Conservation (phyloP, 495 filamentous ascomycete species). For the Daldinia decipiens region DNA sequence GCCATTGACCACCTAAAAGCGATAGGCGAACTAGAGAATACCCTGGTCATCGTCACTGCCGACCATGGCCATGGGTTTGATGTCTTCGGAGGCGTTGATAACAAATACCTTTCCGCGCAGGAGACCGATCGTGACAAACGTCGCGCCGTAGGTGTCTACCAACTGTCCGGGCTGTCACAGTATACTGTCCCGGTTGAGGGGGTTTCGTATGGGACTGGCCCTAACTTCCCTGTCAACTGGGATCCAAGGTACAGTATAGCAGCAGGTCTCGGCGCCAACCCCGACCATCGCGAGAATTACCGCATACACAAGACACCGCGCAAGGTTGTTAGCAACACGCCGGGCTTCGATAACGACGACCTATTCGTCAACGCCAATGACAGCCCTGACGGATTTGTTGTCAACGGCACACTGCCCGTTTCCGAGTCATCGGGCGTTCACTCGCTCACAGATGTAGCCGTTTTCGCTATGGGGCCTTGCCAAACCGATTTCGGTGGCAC, state of each 20-base stretch:
- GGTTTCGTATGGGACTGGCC: slow-evolving; percentile 67
- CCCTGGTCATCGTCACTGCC: slow-evolving; percentile 75
- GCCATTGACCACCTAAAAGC: slow-evolving; percentile 69
- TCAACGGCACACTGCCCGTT: slow-evolving; percentile 75
- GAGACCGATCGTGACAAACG: slow-evolving; percentile 70
- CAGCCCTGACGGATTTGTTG: slow-evolving; percentile 67
- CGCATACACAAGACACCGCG: slow-evolving; percentile 68
- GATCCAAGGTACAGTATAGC: slow-evolving; percentile 79
- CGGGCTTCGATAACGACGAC: slow-evolving; percentile 53
- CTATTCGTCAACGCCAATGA: slow-evolving; percentile 70
- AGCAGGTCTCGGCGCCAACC: slow-evolving; percentile 69
- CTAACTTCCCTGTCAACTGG: slow-evolving; percentile 78
- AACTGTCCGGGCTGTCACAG: slow-evolving; percentile 72
- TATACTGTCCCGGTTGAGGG: slow-evolving; percentile 62
- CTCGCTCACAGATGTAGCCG: slow-evolving; percentile 77
- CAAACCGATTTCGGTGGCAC: slow-evolving; percentile 75
- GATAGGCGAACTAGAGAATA: slow-evolving; percentile 68
- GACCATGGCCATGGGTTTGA: slow-evolving; percentile 85
- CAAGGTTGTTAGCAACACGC: slow-evolving; percentile 59
- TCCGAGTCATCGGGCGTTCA: slow-evolving; percentile 70
- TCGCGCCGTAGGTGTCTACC: slow-evolving; percentile 72
- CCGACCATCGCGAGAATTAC: slow-evolving; percentile 75
- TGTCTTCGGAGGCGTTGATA: slow-evolving; percentile 61
- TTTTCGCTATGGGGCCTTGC: slow-evolving; percentile 77
- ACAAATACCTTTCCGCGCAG: slow-evolving; percentile 69